Evolutionary conservation across 306 rosid species (phyloP).

Genomic region (Vigna reflexopilosa): DNA sequence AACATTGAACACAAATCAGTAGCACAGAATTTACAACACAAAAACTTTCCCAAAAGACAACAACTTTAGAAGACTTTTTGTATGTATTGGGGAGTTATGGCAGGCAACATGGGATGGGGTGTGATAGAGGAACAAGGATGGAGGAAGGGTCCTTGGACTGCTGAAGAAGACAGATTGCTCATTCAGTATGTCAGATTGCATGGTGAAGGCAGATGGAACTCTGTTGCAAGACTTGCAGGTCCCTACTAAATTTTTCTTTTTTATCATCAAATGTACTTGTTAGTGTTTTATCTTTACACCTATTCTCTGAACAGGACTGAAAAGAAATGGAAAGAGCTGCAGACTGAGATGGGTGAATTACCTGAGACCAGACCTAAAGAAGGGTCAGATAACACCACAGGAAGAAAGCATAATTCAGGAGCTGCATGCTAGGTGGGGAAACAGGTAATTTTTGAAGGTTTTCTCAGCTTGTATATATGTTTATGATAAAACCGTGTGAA

Average conservation of each 20-base stretch:
- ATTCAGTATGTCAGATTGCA: conserved; percentile 79
- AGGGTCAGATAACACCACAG: conserved; percentile 79
- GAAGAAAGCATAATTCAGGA: conserved; percentile 89
- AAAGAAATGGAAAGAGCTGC: conserved; percentile 93
- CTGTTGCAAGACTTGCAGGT: conserved; percentile 94
- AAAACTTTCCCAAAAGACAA: conserved; percentile 21
- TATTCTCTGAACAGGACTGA: conserved; percentile 58
- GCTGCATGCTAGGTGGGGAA: conserved; percentile 98
- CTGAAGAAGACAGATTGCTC: conserved; percentile 88
- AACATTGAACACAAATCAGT: conserved; percentile 42
- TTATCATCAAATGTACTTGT: too few species aligned
- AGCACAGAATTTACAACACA: conserved; percentile 48
- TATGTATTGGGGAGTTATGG: conserved; percentile 70
- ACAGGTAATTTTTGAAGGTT: conserved; percentile 64
- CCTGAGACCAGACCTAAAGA: conserved; percentile 78
- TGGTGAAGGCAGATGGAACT: conserved; percentile 99
- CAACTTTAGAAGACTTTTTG: conserved; percentile 19
- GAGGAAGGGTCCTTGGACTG: conserved; percentile 99
- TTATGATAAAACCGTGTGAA: background rate
- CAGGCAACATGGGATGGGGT: conserved; percentile 73
- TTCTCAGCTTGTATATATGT: background rate
- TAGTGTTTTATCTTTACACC: too few species aligned
- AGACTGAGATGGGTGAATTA: conserved; percentile 94
- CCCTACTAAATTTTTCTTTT: background rate
- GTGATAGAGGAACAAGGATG: conserved; percentile 73